Percentiles rank a stretch among this genome's conserved stretches.
Evolutionary conservation across 2,329 filamentous ascomycete genomes (phyloP).

Genomic region (Apiospora aurea): DNA sequence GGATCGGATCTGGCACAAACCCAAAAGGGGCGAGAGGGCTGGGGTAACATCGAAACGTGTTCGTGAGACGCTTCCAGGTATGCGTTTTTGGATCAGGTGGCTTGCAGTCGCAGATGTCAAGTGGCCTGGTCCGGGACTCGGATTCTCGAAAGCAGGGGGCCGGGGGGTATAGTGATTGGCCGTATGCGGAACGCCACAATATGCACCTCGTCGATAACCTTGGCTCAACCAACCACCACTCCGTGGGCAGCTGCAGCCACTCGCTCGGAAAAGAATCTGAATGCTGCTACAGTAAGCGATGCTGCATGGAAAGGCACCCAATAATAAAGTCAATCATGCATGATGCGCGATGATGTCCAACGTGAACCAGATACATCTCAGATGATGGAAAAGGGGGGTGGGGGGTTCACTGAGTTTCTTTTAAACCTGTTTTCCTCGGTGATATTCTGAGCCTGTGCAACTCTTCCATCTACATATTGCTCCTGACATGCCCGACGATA

Average conservation of each 20-base stretch:
- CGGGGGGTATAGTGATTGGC: conserved; percentile 13
- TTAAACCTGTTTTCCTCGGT: neutral
- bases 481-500: neutral
- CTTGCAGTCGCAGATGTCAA: conserved; percentile 4
- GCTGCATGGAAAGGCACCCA: neutral
- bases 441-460: neutral
- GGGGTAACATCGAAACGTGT: conserved; percentile 20
- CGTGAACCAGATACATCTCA: neutral
- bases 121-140: neutral
- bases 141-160: neutral
- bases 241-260: neutral
- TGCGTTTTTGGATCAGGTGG: neutral
- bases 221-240: neutral
- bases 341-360: neutral
- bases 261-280: neutral
- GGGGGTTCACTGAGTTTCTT: neutral
- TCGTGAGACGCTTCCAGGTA: neutral
- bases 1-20: neutral
- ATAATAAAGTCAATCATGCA: neutral
- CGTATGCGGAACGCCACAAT: neutral
- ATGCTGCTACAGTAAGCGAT: neutral
- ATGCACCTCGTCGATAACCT: neutral
- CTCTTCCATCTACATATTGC: neutral
- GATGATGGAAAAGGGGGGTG: neutral
- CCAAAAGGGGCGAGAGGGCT: neutral